A percentile compares a stretch with the other conserved stretches of the same genome.
Evolutionary conservation across 768 basidiomycete species (phyloP).

Genomic region (Strobilomyces dryophilus): DNA sequence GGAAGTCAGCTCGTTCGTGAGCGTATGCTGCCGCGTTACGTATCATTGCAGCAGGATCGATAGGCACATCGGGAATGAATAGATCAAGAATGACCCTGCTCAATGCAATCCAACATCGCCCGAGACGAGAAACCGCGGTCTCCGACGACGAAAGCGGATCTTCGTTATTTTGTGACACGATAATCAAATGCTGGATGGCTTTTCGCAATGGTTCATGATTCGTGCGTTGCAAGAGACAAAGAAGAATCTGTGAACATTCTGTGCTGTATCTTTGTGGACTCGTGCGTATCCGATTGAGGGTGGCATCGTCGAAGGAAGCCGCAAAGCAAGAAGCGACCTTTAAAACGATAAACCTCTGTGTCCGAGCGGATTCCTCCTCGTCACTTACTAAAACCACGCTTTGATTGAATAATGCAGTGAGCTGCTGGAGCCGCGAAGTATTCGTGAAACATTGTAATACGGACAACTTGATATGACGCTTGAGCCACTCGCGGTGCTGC

Average conservation of each 20-base stretch:
- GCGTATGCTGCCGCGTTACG: conserved; percentile 43
- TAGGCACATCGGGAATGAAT: conserved; percentile 75
- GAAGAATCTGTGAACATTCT: conserved; percentile 21
- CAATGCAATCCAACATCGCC: conserved; percentile 56
- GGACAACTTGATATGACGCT: conserved; percentile 35
- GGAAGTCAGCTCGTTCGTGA: conserved; percentile 34
- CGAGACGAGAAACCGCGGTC: conserved; percentile 35
- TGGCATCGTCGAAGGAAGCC: conserved; percentile 32
- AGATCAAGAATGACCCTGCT: conserved; percentile 60
- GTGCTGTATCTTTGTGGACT: conserved; percentile 2
- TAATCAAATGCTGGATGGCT: conserved; percentile 31
- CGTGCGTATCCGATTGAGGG: conserved; percentile 12
- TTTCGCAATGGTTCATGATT: conserved; percentile 33
- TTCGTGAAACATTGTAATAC: conserved; percentile 37
- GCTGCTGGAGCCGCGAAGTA: conserved; percentile 40
- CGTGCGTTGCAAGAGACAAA: conserved; percentile 32
- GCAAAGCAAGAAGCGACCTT: conserved; percentile 44
- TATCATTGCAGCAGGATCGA: conserved; percentile 79
- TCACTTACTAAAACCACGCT: conserved; percentile 40
- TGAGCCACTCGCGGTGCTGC: conserved; percentile 36
- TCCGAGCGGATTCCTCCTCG: background rate
- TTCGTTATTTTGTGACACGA: conserved; percentile 20
- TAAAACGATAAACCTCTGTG: conserved; percentile 4
- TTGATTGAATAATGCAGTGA: conserved; percentile 38
- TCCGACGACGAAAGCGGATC: conserved; percentile 10